Evolutionary conservation across 768 basidiomycete species (phyloP).

Genomic region (Amanita rubescens): DNA sequence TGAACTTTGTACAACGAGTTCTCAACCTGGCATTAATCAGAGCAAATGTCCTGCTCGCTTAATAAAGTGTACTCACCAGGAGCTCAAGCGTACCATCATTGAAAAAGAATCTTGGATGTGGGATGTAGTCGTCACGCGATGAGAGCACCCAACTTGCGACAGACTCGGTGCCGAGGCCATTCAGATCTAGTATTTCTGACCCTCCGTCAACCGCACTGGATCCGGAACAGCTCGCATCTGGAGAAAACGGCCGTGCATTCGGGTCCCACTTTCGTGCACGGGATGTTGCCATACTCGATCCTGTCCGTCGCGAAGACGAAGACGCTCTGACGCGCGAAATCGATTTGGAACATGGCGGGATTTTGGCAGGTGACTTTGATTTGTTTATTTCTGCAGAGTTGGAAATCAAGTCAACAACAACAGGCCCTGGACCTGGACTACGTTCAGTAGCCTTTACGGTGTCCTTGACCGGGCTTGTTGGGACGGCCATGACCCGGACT

Average conservation of each 20-base stretch:
- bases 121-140: neutral
- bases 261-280: slow-evolving; percentile 1
- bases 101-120: slow-evolving; percentile 18
- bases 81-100: slow-evolving; percentile 17
- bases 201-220: neutral
- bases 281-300: neutral
- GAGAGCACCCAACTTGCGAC: slow-evolving; percentile 1
- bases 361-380: neutral
- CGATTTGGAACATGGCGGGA: neutral
- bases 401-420: neutral
- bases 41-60: neutral
- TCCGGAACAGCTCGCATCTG: slow-evolving; percentile 2
- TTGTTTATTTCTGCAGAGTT: neutral
- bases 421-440: neutral
- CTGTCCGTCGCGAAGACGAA: neutral
- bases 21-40: slow-evolving; percentile 18
- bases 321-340: neutral
- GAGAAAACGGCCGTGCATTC: neutral
- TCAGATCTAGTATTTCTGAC: neutral
- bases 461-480: neutral
- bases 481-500: neutral
- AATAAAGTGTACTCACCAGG: slow-evolving; percentile 10
- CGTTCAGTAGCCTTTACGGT: neutral
- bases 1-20: slow-evolving; percentile 21
- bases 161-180: neutral